phyloP scores from a whole-genome alignment of 2,329 filamentous ascomycete species.

The Zymoseptoria tritici region DNA sequence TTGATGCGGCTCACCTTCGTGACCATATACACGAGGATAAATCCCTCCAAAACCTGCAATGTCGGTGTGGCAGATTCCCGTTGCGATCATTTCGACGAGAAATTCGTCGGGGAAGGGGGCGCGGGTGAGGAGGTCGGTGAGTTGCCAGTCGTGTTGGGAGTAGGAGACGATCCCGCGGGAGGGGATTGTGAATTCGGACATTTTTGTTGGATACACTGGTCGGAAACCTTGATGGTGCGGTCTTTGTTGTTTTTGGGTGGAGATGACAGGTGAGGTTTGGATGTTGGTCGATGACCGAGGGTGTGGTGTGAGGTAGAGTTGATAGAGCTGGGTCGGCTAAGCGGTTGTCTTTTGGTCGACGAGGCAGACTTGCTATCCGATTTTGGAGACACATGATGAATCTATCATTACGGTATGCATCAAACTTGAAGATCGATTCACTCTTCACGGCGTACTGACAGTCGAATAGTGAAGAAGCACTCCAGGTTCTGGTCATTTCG shows the following conservation, averaged over 20 bases:
- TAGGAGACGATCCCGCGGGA: conserved; percentile 24
- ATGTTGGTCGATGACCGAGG: too few species aligned
- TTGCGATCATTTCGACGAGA: conserved; percentile 44
- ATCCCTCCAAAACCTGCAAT: conserved; percentile 16
- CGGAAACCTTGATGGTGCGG: neutral
- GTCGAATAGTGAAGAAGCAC: conserved; percentile 1
- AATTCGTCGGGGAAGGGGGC: conserved; percentile 35
- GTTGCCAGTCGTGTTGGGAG: conserved; percentile 18
- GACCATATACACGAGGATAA: conserved; percentile 20
- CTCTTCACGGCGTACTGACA: neutral
- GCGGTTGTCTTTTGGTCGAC: neutral
- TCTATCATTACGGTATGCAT: neutral
- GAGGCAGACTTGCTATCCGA: neutral
- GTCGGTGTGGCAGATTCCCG: conserved; percentile 49
- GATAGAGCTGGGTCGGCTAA: too few species aligned
- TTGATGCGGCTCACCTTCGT: conserved; percentile 13
- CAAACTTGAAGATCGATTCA: too few species aligned
- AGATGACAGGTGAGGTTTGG: too few species aligned
- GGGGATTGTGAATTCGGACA: conserved; percentile 19
- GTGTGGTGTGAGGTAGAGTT: too few species aligned
- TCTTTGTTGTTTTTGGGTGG: too few species aligned
- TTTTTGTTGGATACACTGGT: neutral
- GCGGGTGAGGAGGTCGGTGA: conserved; percentile 16
- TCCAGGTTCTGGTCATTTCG: too few species aligned
- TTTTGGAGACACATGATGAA: neutral